A percentile compares a stretch with the other conserved stretches of the same genome.
These are phyloP conservation scores for Flaveria trinervia DNA, from an alignment of 129 eudicot species.

Conservation along the genomic window DNA sequence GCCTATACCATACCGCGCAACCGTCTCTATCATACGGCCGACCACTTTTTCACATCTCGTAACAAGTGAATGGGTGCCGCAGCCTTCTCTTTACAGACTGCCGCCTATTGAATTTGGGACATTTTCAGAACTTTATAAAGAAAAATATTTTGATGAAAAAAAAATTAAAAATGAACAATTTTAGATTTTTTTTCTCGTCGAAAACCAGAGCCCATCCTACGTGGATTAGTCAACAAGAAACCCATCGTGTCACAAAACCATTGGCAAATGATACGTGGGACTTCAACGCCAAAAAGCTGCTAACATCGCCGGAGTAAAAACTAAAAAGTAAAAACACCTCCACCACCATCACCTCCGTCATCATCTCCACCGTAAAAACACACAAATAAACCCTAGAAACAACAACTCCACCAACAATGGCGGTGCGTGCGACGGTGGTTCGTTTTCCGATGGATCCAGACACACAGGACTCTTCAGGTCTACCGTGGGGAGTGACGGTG, in stretches of 20 bases:
- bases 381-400: neutral
- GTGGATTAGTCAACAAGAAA: conserved; percentile 7
- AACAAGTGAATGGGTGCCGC: too few species aligned
- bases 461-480: conserved; percentile 71
- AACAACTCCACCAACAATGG: conserved; percentile 41
- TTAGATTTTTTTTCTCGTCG: too few species aligned
- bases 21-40: too few species aligned
- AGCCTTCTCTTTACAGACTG: too few species aligned
- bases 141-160: too few species aligned
- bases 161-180: too few species aligned
- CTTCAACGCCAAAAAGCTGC: conserved; percentile 30
- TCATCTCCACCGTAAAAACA: neutral
- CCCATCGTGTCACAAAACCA: conserved; percentile 24
- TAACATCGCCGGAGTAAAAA: conserved; percentile 31
- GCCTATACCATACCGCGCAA: too few species aligned
- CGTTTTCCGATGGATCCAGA: conserved; percentile 74
- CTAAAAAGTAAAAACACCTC: conserved; percentile 2
- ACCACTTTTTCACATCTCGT: too few species aligned
- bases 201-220: neutral
- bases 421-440: conserved; percentile 70
- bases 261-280: conserved; percentile 21
- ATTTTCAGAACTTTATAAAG: too few species aligned
- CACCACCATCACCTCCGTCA: conserved; percentile 22
- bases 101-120: too few species aligned
- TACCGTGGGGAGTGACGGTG: conserved; percentile 90